A percentile compares a stretch with the other conserved stretches of the same genome.
phyloP scores from a whole-genome alignment of 1,284 basidiomycete species.

The Moesziomyces antarcticus region DNA sequence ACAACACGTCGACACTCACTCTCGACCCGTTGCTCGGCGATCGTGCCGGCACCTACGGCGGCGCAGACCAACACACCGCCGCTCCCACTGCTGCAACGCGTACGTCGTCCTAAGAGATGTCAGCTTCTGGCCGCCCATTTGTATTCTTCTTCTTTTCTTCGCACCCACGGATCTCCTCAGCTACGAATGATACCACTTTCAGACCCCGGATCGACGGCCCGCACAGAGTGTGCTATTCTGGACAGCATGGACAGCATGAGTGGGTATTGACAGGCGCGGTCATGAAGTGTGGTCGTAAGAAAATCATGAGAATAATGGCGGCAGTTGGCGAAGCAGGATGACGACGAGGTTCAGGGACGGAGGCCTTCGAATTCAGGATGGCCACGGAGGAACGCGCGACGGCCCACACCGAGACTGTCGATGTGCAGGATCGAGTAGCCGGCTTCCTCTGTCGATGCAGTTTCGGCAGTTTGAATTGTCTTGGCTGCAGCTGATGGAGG shows the following conservation, averaged over 20 bases:
- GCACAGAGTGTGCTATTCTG: not conserved
- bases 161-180: not conserved
- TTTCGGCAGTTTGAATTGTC: not conserved
- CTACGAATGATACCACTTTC: not conserved
- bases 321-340: no score
- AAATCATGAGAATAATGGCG: no score
- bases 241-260: no score
- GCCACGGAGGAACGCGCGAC: constrained; percentile 37
- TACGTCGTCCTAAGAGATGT: not conserved
- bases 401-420: constrained; percentile 42
- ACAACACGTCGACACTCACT: constrained; percentile 26
- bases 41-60: constrained; percentile 14
- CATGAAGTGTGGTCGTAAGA: no score
- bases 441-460: constrained; percentile 1
- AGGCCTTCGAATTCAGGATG: constrained; percentile 16
- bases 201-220: not conserved
- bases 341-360: not conserved
- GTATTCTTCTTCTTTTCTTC: not conserved
- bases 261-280: no score
- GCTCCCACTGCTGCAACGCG: not conserved
- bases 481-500: not conserved
- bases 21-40: constrained; percentile 43
- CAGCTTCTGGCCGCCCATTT: not conserved
- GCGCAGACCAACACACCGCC: not conserved
- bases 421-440: constrained; percentile 55